These are phyloP conservation scores for Fusarium guadeloupense DNA, from an alignment of 2,329 filamentous ascomycete genomes.

Conservation along the genomic window DNA sequence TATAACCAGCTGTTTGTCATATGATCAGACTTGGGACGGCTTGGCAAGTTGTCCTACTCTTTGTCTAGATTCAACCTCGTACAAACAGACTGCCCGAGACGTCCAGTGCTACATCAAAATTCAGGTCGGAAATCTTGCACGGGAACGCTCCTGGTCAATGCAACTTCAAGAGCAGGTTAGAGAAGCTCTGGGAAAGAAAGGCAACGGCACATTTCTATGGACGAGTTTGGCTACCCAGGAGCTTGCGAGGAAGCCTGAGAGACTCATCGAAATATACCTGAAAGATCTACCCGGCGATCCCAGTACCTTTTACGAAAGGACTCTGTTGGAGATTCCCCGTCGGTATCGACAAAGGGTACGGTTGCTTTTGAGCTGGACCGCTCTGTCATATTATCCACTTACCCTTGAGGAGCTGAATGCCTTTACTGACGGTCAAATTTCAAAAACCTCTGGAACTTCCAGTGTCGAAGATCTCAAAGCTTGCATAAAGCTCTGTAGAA, in stretches of 20 bases:
- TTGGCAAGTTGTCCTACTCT: neutral
- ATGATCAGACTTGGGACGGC: rapidly evolving
- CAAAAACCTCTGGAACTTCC: neutral
- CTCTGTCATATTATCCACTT: conserved; percentile 2
- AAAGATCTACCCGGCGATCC: neutral
- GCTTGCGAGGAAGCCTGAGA: neutral
- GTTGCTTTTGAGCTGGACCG: neutral
- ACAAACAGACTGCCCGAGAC: neutral
- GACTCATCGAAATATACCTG: neutral
- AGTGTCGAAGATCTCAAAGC: neutral
- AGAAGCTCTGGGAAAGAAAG: neutral
- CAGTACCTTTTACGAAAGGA: neutral
- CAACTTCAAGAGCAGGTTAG: neutral
- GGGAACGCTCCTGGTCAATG: neutral
- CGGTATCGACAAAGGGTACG: neutral
- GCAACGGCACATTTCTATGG: neutral
- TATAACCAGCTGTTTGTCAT: neutral
- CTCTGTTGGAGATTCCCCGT: neutral
- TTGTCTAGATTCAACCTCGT: neutral
- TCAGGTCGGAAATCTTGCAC: neutral
- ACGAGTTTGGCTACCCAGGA: neutral
- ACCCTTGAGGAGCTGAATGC: neutral
- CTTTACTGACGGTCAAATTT: neutral
- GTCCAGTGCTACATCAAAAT: neutral
- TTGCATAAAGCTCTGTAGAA: neutral